Base-by-base conservation (phyloP, 2,329 filamentous ascomycete species). In the Knoxdaviesia proteae region DNA sequence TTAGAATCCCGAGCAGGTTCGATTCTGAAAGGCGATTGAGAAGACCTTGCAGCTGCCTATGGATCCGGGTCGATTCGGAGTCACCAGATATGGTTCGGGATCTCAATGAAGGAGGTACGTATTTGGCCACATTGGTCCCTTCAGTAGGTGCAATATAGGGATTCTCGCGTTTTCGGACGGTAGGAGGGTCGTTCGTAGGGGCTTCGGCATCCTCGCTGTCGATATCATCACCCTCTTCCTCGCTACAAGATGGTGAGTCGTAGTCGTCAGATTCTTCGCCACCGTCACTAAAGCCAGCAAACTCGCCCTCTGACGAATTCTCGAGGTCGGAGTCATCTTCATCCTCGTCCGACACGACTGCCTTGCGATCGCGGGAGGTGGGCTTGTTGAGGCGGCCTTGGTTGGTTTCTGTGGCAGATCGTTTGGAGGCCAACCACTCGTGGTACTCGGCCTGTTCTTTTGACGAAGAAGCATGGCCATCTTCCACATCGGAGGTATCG, bases 1-100 rank as follows among this genome's bases (percentile, higher is more conserved):
- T 71, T 4, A 94, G 63, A 42, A 96, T 93, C 2, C 83, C 80
- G 5, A 93, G 59, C 48, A 98, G 67, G 51, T 90, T 96, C 35
- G 84, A 77, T 54, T 96, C 88, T 0, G 90, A 94, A 33, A 98
- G 67, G 54, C 88, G 80, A 58, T 98, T 98, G 54, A 98, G 70
- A 11, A 90, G 69, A 54, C 90, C 88, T 56, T 96, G 86, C 0
- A 84, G 68, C 53, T 92, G 84, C 47, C 84, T 75, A 45, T 77
- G 76, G 41, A 98, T 63, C 36, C 80, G 76, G 8, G 67, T 65
- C 40, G 81, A 64, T 37, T 70, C 64, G 55, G 92, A 81, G 1
- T 71, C 68, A 48, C 82, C 77, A 0, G 74, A 72, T 1, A 69
- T 66, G 3, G 71, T 60, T 34, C 69, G 62, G 49, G 70, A 77